These are phyloP conservation scores for Pyrenula massariospora DNA, from an alignment of 495 filamentous ascomycete genomes.

Conservation along the genomic window DNA sequence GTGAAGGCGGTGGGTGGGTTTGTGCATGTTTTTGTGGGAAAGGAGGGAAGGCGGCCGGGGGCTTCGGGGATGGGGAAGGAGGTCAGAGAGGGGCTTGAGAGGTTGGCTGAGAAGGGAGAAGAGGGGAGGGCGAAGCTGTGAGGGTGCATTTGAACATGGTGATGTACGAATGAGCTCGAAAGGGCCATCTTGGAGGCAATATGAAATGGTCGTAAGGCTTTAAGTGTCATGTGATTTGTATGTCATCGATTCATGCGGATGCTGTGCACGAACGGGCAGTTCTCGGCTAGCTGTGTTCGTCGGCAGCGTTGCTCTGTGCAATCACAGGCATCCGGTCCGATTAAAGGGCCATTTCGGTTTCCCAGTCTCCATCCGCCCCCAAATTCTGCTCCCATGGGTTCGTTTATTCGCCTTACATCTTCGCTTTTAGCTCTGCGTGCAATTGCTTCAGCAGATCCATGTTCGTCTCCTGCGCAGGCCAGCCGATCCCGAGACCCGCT, in stretches of 20 bases:
- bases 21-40: slow-evolving; percentile 79
- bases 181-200: no score
- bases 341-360: no score
- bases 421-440: slow-evolving; percentile 71
- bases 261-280: no score
- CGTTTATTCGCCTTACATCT: slow-evolving; percentile 73
- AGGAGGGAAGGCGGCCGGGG: slow-evolving; percentile 55
- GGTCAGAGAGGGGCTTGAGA: slow-evolving; percentile 42
- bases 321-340: no score
- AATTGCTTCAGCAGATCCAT: slow-evolving; percentile 77
- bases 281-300: no score
- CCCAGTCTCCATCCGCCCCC: no score
- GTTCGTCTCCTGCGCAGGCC: slow-evolving; percentile 66
- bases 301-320: no score
- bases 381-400: no score
- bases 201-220: no score
- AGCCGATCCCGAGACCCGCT: slow-evolving; percentile 70
- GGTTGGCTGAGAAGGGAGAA: slow-evolving; percentile 5
- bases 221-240: no score
- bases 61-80: slow-evolving; percentile 42
- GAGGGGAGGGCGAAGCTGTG: background rate
- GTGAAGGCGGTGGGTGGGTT: slow-evolving; percentile 81
- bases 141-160: background rate
- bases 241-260: no score
- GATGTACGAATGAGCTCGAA: no score